Base-by-base conservation (phyloP, 495 filamentous ascomycete genomes). In the Pyrenula massariospora region DNA sequence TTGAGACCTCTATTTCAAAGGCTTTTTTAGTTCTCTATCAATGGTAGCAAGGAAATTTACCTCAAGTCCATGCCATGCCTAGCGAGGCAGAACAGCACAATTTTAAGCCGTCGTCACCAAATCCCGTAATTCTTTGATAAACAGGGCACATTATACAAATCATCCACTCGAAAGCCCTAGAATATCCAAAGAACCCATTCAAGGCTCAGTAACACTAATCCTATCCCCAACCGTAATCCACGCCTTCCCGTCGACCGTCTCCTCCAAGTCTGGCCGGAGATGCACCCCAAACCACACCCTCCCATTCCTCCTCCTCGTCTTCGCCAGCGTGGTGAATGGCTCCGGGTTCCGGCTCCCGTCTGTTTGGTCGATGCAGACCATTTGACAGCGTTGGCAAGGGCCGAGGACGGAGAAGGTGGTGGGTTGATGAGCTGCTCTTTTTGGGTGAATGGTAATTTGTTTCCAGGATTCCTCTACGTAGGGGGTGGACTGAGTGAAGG, bases 301-400 rank as follows among this genome's bases (percentile, higher is more conserved):
- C 0, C 90, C 88, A 25, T 85, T 82, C 25, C 88, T 79, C 58
- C 88, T 79, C 58, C 92, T 76, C 1, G 89, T 96, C 69, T 93
- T 95, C 0, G 84, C 83, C 24, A 98, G 71, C 0, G 91, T 96
- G 1, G 88, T 80, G 66, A 93, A 94, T 0, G 93, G 93, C 66
- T 96, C 91, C 58, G 88, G 81, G 48, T 83, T 79, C 67, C 82
- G 86, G 51, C 82, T 77, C 0, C 84, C 92, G 3, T 87, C 94
- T 19, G 84, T 70, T 63, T 95, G 93, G 59, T 98, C 83, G 50
- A 96, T 80, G 65, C 92, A 96, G 12, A 98, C 85, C 89, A 98
- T 96, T 62, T 95, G 90, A 59, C 93, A 98, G 15, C 93, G 72
- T 36, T 91, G 78, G 63, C 93, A 98, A 20, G 84, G 78, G 0